Evolutionary conservation across 352 stramenopile species (phyloP).

Genomic region (Thalassiosira ordinaria): DNA sequence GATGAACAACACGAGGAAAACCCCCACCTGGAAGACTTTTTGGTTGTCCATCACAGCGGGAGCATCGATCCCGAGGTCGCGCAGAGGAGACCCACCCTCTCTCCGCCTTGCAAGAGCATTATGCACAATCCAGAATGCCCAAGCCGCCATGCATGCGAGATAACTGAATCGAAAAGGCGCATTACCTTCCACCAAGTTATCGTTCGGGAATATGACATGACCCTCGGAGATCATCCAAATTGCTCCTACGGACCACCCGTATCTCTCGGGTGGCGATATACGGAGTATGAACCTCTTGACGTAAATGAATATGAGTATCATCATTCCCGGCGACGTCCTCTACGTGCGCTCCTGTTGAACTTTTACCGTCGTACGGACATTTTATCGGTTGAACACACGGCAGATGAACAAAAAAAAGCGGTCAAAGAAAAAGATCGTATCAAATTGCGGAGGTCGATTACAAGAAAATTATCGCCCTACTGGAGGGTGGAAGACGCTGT

Average conservation of each 20-base stretch:
- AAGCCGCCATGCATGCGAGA: slow-evolving; percentile 6
- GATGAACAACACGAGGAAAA: not conserved
- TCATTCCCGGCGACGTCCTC: not conserved
- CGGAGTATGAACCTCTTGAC: slow-evolving; percentile 17
- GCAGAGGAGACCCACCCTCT: not conserved
- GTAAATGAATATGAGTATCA: slow-evolving; percentile 41
- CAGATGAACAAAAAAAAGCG: slow-evolving; percentile 26
- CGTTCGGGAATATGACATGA: slow-evolving; percentile 50
- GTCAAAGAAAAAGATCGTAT: slow-evolving; percentile 10
- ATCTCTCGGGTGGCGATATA: slow-evolving; percentile 41
- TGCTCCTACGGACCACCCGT: slow-evolving; percentile 47
- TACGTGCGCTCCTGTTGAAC: slow-evolving; percentile 27
- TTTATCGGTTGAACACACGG: slow-evolving; percentile 9
- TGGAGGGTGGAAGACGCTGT: slow-evolving; percentile 20
- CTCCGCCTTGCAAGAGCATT: not conserved
- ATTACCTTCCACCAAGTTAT: slow-evolving; percentile 44
- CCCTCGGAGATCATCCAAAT: slow-evolving; percentile 57
- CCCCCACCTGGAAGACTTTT: not conserved
- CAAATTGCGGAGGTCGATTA: slow-evolving; percentile 17
- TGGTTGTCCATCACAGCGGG: not conserved
- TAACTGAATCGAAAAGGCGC: not conserved
- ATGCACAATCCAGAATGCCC: not conserved
- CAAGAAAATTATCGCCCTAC: slow-evolving; percentile 15
- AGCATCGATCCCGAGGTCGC: not conserved
- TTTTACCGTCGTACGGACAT: slow-evolving; percentile 27